Conservation (phyloP, 805 yeast genomes). For the Candida incommunis region DNA sequence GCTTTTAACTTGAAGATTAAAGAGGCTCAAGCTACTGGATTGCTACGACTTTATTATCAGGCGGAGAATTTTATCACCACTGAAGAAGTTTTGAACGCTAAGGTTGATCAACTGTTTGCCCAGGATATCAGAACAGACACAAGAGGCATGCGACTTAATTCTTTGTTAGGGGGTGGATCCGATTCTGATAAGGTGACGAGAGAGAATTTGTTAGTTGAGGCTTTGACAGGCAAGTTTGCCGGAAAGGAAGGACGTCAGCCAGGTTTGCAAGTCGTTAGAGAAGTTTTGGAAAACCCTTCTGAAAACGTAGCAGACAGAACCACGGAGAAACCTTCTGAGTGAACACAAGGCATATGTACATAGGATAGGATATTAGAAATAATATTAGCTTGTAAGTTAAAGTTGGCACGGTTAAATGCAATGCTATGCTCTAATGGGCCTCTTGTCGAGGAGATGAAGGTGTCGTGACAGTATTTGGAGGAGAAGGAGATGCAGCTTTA, state of each 20-base stretch:
- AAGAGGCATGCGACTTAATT: not conserved
- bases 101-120: constrained; percentile 42
- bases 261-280: not conserved
- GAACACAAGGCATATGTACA: too few species aligned
- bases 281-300: not conserved
- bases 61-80: constrained; percentile 57
- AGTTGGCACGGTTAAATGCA: too few species aligned
- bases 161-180: not conserved
- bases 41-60: constrained; percentile 61
- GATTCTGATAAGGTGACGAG: not conserved
- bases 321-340: too few species aligned
- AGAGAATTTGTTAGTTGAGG: not conserved
- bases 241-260: not conserved
- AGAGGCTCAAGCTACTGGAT: constrained; percentile 37
- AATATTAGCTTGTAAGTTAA: too few species aligned
- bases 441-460: too few species aligned
- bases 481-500: too few species aligned
- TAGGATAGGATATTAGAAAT: too few species aligned
- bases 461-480: too few species aligned
- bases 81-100: constrained; percentile 46
- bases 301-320: too few species aligned
- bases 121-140: constrained; percentile 4
- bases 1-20: constrained; percentile 36
- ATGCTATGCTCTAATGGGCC: too few species aligned
- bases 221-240: not conserved